Percentiles rank a stretch among this genome's conserved stretches.
These are phyloP conservation scores for Populus trichocarpa DNA, from an alignment of 441 rosid species.

Conservation along the genomic window DNA sequence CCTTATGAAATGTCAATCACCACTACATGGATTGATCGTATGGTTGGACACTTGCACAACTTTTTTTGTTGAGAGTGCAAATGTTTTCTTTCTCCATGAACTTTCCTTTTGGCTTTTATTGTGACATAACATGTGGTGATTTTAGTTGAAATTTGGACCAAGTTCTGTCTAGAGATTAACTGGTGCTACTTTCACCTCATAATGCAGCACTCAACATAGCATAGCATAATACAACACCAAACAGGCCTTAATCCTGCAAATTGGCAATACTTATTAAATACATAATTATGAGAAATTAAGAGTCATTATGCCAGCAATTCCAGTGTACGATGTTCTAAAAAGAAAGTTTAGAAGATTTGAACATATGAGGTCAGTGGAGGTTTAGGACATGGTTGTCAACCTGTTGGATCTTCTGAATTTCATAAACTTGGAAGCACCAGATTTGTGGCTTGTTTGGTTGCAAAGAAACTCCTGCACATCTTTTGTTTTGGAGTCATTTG, in stretches of 20 bases:
- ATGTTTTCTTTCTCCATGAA: not conserved
- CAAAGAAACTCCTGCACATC: not conserved
- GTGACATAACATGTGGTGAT: not conserved
- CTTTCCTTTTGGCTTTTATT: not conserved
- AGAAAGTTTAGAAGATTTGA: not conserved
- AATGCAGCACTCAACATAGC: not conserved
- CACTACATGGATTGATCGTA: not conserved
- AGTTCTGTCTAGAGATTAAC: not conserved
- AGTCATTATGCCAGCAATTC: not conserved
- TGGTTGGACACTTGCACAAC: not conserved
- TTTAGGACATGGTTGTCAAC: no score
- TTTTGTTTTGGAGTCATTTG: not conserved
- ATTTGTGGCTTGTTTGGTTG: no score
- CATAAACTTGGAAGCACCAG: no score
- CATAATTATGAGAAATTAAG: not conserved
- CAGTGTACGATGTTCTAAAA: not conserved
- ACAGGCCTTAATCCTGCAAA: not conserved
- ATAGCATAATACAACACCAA: no score
- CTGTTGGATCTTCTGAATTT: no score
- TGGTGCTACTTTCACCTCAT: not conserved
- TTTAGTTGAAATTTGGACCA: not conserved
- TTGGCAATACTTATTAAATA: not conserved
- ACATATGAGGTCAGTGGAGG: no score
- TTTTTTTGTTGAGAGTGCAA: not conserved
- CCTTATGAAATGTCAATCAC: not conserved